Conservation (phyloP, 768 basidiomycete species). For the Podaxis sp. region DNA sequence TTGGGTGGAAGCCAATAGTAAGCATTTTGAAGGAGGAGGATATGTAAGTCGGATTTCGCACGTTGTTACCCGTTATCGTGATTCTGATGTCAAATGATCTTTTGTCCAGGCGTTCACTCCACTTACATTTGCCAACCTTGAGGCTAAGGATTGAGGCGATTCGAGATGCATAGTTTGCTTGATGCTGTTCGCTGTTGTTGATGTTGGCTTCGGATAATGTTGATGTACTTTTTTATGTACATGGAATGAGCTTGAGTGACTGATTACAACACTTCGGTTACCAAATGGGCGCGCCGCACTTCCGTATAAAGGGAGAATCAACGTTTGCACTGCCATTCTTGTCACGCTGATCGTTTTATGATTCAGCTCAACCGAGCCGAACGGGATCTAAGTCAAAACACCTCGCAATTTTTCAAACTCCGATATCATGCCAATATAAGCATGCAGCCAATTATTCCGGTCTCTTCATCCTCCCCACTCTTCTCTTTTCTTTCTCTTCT, state of each 20-base stretch:
- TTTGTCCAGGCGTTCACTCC: conserved; percentile 44
- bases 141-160: conserved; percentile 34
- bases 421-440: conserved; percentile 32
- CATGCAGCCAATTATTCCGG: conserved; percentile 25
- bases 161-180: not conserved
- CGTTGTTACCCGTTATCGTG: conserved; percentile 23
- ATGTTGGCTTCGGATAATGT: not conserved
- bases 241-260: conserved; percentile 8
- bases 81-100: conserved; percentile 23
- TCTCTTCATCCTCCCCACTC: conserved; percentile 36
- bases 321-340: conserved; percentile 2
- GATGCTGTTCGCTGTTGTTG: conserved; percentile 3
- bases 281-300: not conserved
- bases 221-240: not conserved
- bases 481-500: conserved; percentile 32
- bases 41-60: conserved; percentile 57
- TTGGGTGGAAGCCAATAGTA: conserved; percentile 98
- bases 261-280: conserved; percentile 1
- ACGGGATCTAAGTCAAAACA: conserved; percentile 4
- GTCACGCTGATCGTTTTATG: conserved; percentile 9
- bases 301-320: not conserved
- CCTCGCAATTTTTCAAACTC: conserved; percentile 40
- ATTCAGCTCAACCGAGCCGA: conserved; percentile 12
- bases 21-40: conserved; percentile 89
- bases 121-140: conserved; percentile 45